Evolutionary conservation across 2,329 filamentous ascomycete genomes (phyloP).

Genomic region (Penicillium rolfsii): DNA sequence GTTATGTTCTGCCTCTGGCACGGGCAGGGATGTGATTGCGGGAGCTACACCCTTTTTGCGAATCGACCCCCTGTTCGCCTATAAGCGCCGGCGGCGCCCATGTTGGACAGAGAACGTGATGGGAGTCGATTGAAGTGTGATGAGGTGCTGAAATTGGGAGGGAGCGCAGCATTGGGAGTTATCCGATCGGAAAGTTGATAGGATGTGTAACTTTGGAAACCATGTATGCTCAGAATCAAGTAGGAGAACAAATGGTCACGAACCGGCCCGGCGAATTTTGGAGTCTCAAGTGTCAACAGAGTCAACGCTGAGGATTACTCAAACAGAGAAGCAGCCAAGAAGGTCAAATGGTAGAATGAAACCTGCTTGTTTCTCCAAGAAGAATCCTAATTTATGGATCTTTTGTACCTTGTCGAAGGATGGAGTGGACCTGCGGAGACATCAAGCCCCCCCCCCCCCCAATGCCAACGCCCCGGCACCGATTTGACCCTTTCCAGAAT

Average conservation of each 20-base stretch:
- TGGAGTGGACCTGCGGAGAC: conserved; percentile 2
- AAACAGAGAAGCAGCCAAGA: neutral
- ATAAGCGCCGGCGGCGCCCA: conserved; percentile 28
- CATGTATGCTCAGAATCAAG: neutral
- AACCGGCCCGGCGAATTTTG: neutral
- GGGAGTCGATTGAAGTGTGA: conserved; percentile 10
- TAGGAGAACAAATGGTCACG: no score
- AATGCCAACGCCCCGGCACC: neutral
- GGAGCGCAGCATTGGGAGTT: conserved; percentile 1
- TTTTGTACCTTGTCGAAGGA: neutral
- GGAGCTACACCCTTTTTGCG: neutral
- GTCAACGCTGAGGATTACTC: neutral
- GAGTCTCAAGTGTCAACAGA: neutral
- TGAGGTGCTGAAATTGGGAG: conserved; percentile 7
- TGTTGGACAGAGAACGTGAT: conserved; percentile 20
- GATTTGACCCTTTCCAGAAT: conserved; percentile 1
- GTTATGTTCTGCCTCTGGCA: neutral
- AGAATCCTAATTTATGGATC: neutral
- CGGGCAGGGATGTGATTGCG: neutral
- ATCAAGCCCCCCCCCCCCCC: neutral
- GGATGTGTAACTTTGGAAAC: neutral
- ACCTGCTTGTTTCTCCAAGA: neutral
- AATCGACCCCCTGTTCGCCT: conserved; percentile 10
- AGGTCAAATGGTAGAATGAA: neutral
- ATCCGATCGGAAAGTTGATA: conserved; percentile 7